Evolutionary conservation across 306 rosid genomes (phyloP), one percentile per base, ranked within the genome.

Genomic region (Quercus robur): DNA sequence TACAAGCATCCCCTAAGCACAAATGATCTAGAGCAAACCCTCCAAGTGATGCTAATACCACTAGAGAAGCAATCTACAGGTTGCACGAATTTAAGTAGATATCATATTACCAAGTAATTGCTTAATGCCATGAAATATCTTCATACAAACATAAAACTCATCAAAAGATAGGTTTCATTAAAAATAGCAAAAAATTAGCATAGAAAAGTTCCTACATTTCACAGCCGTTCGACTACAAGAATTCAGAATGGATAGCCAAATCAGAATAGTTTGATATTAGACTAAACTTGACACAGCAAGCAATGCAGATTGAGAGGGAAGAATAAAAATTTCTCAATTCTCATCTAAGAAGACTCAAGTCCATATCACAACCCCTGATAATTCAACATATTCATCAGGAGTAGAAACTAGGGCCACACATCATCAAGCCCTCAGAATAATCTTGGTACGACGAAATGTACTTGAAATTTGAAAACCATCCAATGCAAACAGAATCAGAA

Each of bases 401-500:
- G 31, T 5, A 57, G 57, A 77, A 28, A 69, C 49, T 67, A 38
- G 46, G 38, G 38, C 31, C 64, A 52, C 23, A 49, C 25, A 52
- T 76, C 57, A 28, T 3, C 5, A 78, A 81, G 54, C 63, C n/a
- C 67, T 71, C 58, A 72, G 67, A 63, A 64, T 33, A 75, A 20
- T 80, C 59, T 70, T 20, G 51, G 57, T 19, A 54, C 66, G 56
- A 33, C 25, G 82, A 75, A 77, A 74, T 69, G 71, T 49, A 18
- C 41, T 33, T 28, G 75, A 35, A 77, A 67, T 49, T 33, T 28
- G 73, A 35, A 77, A 67, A 77, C 44, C 74, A 49, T 73, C 63
- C 73, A 31, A 17, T 51, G 35, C 56, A 21, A 49, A 74, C n/a
- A 75, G 81, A 84, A 84, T 35, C 78, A 61, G 78, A 74, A 61